Base-by-base conservation (phyloP, 2,329 filamentous ascomycete genomes). In the Xylaria hypoxylon region DNA sequence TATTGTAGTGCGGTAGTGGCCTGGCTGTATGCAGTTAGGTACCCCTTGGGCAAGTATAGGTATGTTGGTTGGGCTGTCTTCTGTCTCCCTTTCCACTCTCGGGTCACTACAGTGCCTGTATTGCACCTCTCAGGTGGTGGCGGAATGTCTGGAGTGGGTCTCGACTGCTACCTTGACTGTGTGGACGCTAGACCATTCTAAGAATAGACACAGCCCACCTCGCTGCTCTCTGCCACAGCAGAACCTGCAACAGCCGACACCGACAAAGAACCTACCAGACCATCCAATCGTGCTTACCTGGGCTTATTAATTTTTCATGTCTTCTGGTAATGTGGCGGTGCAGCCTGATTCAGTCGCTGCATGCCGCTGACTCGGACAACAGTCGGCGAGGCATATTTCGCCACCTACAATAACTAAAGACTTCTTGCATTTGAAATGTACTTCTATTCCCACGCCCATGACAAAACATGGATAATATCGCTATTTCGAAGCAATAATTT, bases 241-340 rank as follows among this genome's bases (percentile, higher is more conserved):
- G n/a, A n/a, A n/a, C n/a, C 17, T 33, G 31, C 19, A 38, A 2
- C n/a, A 33, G 7, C 50, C 35, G 22, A 38, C 17, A n/a, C 24
- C 40, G 13, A 22, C 28, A 57, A 24, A 57, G 53, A 57, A 57
- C n/a, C 35, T 55, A 24, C 35, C 35, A 55, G 51, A 42, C 35
- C 8, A 38, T 42, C 10, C 33, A 5, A 10, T 33, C 19, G 10
- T 19, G 17, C 15, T 24, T 6, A 13, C 33, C 33, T 38, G 35
- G 15, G 19, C 19, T 40, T 42, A n/a, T 40, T n/a, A n/a, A 26
- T 33, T 11, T 24, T 24, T 59, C 3, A 8, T 15, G 11, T 15
- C 35, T 38, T 38, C 45, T 59, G 33, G 33, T 45, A 40, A 52
- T 38, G 59, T 56, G 42, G 59, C 59, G 35, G 59, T 62, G 59